Evolutionary conservation across 2,329 filamentous ascomycete species (phyloP).

Genomic region (Colletotrichum magnum): DNA sequence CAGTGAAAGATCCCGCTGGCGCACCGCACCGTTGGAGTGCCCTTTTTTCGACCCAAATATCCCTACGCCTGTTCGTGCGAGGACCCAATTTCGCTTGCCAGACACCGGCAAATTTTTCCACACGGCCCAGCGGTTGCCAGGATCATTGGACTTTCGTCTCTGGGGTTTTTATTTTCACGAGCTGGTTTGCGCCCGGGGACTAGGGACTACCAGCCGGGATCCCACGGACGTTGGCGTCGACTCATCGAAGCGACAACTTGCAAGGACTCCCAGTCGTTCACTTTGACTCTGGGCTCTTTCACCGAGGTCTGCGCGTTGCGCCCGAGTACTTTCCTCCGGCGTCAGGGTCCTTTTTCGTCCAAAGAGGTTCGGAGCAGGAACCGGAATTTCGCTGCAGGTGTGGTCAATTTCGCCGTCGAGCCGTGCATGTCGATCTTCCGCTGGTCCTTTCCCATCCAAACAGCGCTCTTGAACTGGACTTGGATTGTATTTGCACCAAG

Average conservation of each 20-base stretch:
- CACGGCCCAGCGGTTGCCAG: constrained; percentile 27
- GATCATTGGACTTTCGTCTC: constrained; percentile 20
- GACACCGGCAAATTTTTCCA: constrained; percentile 33
- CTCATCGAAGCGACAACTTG: constrained; percentile 30
- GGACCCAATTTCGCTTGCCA: constrained; percentile 38
- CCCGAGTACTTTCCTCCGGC: constrained; percentile 3
- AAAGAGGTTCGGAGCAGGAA: constrained; percentile 6
- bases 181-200: constrained; percentile 29
- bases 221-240: constrained; percentile 37
- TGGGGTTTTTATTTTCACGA: constrained; percentile 14
- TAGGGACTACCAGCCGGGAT: constrained; percentile 32
- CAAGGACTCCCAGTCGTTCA: constrained; percentile 26
- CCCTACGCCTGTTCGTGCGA: constrained; percentile 32
- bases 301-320: constrained; percentile 6
- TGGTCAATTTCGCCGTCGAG: constrained; percentile 28
- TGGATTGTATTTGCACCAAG: too few species aligned
- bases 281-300: constrained; percentile 6
- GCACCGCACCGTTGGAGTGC: constrained; percentile 25
- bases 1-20: constrained; percentile 27
- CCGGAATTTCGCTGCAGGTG: constrained; percentile 23
- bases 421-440: constrained; percentile 23
- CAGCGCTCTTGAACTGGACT: too few species aligned
- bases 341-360: background rate
- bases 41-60: constrained; percentile 33
- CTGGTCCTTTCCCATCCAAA: background rate